Base-by-base conservation (phyloP, 169 alveolate species). In the Blepharisma undulans region DNA sequence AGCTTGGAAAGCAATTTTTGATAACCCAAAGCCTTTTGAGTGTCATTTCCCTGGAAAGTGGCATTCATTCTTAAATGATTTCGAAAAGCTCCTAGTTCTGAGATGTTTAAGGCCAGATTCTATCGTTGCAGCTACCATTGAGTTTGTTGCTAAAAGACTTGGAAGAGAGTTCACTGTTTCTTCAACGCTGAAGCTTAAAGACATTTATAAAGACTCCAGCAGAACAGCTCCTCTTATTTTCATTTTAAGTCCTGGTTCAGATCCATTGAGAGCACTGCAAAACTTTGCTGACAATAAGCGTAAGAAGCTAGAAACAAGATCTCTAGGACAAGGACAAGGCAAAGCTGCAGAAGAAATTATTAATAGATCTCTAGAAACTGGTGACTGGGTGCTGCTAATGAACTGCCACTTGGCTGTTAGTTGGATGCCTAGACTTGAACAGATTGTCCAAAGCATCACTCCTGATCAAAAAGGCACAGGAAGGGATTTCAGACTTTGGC, bases 321-420 rank as follows among this genome's bases (percentile, higher is more conserved):
- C 99, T 12, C 96, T 98, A 21, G 99, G 99, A 14, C 98, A 98
- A 92, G 99, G 99, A 22, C 98, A 98, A 93, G 99, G 99, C 16
- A 96, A 95, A 82, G 96, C 96, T 34, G 99, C 99, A 4, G 97
- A 96, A 89, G 95, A 95, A 87, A 95, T 96, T 76, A 96, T 98
- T 76, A 96, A 97, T 72, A 91, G 92, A 7, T 98, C 98, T 33
- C 94, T 95, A 92, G 89, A 97, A 95, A 96, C 95, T 34, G 98
- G 96, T 21, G 92, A 93, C 66, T 96, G 97, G 97, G 97, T 94
- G 18, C 94, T 96, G 91, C 96, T 98, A 71, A 97, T 98, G 91
- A 98, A 98, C 93, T 98, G 99, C 92, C 99, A 98, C 93, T 95
- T 98, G 90, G 98, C 99, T 16, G 96, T 97, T 25, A 91, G 98